Evolutionary conservation across 257 asterid genomes (phyloP).

Genomic region (Nyctanthes arbortristis): DNA sequence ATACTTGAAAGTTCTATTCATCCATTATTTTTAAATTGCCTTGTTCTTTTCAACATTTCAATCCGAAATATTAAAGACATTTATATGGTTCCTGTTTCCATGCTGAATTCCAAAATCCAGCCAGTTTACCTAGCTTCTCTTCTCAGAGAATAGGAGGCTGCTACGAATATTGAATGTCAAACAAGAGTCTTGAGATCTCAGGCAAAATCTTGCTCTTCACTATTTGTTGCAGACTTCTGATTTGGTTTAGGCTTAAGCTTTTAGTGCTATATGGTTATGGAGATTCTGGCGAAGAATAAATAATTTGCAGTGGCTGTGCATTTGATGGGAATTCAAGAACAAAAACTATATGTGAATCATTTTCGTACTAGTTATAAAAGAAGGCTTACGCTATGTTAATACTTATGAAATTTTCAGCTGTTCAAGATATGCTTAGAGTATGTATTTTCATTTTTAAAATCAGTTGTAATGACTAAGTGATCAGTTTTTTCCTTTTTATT

Average conservation of each 20-base stretch:
- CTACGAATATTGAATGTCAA: neutral
- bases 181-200: neutral
- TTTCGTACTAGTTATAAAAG: neutral
- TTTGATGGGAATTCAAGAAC: neutral
- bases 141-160: neutral
- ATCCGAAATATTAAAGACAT: neutral
- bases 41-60: neutral
- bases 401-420: neutral
- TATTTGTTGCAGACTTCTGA: neutral
- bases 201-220: neutral
- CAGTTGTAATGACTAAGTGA: neutral
- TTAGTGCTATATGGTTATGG: neutral
- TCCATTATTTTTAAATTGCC: neutral
- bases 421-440: neutral
- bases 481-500: neutral
- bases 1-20: neutral
- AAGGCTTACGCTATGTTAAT: neutral
- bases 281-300: neutral
- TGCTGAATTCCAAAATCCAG: neutral
- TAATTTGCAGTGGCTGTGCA: neutral
- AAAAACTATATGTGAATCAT: neutral
- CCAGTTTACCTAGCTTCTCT: neutral
- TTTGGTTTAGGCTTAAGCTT: neutral
- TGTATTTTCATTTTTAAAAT: neutral
- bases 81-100: neutral